A percentile compares a stretch with the other conserved stretches of the same genome.
These are phyloP conservation scores for Fulvia fulva DNA, from an alignment of 2,329 filamentous ascomycete genomes.

Conservation along the genomic window DNA sequence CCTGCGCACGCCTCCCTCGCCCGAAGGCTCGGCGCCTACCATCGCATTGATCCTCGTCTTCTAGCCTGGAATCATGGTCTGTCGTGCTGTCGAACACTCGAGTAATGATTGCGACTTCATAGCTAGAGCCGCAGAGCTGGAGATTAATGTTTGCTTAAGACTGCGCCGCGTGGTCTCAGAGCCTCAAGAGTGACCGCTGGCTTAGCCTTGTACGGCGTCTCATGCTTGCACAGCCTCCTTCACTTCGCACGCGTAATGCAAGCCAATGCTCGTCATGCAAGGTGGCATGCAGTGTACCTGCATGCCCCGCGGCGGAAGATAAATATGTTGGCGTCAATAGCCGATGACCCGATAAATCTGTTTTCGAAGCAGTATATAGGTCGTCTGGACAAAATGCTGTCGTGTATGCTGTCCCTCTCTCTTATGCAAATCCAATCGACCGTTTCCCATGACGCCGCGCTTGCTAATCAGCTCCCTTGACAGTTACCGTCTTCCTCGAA, in stretches of 20 bases:
- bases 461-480: neutral
- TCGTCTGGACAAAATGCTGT: neutral
- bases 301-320: neutral
- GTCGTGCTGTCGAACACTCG: neutral
- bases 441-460: neutral
- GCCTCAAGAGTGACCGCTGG: neutral
- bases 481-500: neutral
- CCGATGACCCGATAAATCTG: neutral
- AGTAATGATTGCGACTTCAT: neutral
- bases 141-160: neutral
- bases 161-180: neutral
- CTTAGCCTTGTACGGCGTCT: neutral
- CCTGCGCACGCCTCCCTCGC: constrained; percentile 16
- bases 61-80: neutral
- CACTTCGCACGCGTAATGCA: neutral
- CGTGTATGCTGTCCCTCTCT: neutral
- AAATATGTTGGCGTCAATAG: neutral
- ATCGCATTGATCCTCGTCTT: neutral
- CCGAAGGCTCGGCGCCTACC: constrained; percentile 4
- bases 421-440: neutral
- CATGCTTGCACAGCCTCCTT: neutral
- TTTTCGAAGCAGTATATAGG: neutral
- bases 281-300: neutral
- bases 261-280: neutral
- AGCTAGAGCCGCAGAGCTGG: neutral